Conservation (phyloP, 163 green algal genomes). For the Chloroidium sp. region DNA sequence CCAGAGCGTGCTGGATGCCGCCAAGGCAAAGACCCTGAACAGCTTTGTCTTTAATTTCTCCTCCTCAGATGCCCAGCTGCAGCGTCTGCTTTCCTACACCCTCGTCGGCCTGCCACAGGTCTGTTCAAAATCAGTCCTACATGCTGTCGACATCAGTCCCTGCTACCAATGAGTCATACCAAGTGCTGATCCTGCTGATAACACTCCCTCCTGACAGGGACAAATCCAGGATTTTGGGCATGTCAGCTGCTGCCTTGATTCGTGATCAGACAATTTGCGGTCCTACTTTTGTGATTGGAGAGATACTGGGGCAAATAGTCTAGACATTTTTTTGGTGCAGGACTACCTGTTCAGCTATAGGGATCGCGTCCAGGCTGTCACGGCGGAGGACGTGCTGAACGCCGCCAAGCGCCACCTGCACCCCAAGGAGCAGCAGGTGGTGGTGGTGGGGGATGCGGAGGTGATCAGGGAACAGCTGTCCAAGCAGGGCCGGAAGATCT, state of each 20-base stretch:
- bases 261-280: too few species aligned
- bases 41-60: slow-evolving; percentile 86
- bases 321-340: slow-evolving; percentile 18
- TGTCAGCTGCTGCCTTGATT: too few species aligned
- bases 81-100: slow-evolving; percentile 59
- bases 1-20: slow-evolving; percentile 28
- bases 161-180: too few species aligned
- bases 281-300: too few species aligned
- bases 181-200: too few species aligned
- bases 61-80: slow-evolving; percentile 48
- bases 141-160: too few species aligned
- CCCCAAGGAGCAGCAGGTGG: slow-evolving; percentile 51
- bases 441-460: slow-evolving; percentile 19
- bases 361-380: slow-evolving; percentile 50
- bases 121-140: too few species aligned
- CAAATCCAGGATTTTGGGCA: too few species aligned
- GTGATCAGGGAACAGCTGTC: background rate
- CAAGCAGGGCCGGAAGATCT: background rate
- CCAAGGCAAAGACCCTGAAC: slow-evolving; percentile 58
- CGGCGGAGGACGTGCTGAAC: slow-evolving; percentile 33
- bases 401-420: slow-evolving; percentile 63
- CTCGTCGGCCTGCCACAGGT: slow-evolving; percentile 65
- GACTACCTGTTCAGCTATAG: slow-evolving; percentile 70
- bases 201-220: too few species aligned
- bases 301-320: background rate